Percentiles rank a stretch among this genome's conserved stretches.
phyloP scores from a whole-genome alignment of 768 basidiomycete species.

The Amanita jacksonii region DNA sequence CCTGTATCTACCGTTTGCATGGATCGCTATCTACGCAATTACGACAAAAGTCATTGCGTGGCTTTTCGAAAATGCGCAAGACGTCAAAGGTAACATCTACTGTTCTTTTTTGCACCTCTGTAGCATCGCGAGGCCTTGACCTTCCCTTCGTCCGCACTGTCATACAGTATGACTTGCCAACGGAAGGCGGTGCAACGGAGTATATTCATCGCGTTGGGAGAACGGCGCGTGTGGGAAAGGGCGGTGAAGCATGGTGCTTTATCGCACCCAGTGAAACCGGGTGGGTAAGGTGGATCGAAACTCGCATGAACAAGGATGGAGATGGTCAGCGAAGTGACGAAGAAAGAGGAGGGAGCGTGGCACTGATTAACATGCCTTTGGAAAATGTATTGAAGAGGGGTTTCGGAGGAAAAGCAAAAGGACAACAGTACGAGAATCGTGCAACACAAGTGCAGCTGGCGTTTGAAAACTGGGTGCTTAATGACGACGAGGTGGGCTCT shows the following conservation, averaged over 20 bases:
- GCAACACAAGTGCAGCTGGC: constrained; percentile 95
- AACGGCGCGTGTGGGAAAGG: constrained; percentile 92
- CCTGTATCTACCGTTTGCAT: constrained; percentile 82
- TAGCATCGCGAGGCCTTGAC: constrained; percentile 97
- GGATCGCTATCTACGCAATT: constrained; percentile 79
- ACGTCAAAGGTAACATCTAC: constrained; percentile 35
- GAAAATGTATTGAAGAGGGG: constrained; percentile 70
- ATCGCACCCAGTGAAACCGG: constrained; percentile 77
- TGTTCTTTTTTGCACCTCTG: constrained; percentile 89
- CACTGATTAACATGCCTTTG: constrained; percentile 50
- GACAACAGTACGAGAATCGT: constrained; percentile 71
- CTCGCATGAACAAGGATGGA: constrained; percentile 57
- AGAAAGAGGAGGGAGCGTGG: constrained; percentile 25
- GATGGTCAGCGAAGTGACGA: constrained; percentile 12
- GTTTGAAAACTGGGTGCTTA: constrained; percentile 90
- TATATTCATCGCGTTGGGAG: constrained; percentile 96
- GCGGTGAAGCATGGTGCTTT: constrained; percentile 94
- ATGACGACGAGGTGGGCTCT: constrained; percentile 47
- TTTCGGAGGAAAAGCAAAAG: constrained; percentile 82
- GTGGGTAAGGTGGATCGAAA: constrained; percentile 89
- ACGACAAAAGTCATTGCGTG: constrained; percentile 75
- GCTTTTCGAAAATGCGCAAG: constrained; percentile 51
- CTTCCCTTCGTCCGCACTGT: constrained; percentile 91
- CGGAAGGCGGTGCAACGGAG: constrained; percentile 92
- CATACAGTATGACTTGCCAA: constrained; percentile 94